Percentiles rank a stretch among this genome's conserved stretches.
phyloP scores from a whole-genome alignment of 495 filamentous ascomycete species.

The Aspergillus taichungensis region DNA sequence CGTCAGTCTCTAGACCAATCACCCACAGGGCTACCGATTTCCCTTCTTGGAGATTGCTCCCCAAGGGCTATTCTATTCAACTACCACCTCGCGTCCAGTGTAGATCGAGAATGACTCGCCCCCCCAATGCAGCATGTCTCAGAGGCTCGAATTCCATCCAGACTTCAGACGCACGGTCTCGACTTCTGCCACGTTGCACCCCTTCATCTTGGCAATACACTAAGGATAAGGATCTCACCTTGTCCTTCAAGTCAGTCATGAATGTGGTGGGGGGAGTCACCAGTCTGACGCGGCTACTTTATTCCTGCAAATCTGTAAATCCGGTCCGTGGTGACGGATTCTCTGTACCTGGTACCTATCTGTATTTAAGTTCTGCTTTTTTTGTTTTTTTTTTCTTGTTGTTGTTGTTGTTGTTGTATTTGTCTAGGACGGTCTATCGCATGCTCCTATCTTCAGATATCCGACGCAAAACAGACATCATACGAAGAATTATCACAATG shows the following conservation, averaged over 20 bases:
- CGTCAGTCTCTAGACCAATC: slow-evolving; percentile 1
- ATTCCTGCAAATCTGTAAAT: neutral
- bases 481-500: too few species aligned
- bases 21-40: neutral
- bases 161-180: slow-evolving; percentile 10
- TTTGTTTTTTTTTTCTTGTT: neutral
- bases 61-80: too few species aligned
- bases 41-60: neutral
- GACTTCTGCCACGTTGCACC: slow-evolving; percentile 19
- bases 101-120: too few species aligned
- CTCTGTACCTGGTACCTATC: neutral
- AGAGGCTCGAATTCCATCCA: neutral
- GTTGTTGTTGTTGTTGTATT: too few species aligned
- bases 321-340: neutral
- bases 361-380: neutral
- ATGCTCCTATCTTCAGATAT: too few species aligned
- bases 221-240: slow-evolving; percentile 24
- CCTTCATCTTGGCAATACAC: slow-evolving; percentile 21
- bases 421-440: too few species aligned
- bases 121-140: too few species aligned
- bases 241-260: neutral
- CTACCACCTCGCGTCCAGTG: too few species aligned
- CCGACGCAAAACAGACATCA: too few species aligned
- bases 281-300: neutral
- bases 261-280: slow-evolving; percentile 3